Evolutionary conservation across 345 rosid genomes (phyloP).

Genomic region (Pistacia atlantica): DNA sequence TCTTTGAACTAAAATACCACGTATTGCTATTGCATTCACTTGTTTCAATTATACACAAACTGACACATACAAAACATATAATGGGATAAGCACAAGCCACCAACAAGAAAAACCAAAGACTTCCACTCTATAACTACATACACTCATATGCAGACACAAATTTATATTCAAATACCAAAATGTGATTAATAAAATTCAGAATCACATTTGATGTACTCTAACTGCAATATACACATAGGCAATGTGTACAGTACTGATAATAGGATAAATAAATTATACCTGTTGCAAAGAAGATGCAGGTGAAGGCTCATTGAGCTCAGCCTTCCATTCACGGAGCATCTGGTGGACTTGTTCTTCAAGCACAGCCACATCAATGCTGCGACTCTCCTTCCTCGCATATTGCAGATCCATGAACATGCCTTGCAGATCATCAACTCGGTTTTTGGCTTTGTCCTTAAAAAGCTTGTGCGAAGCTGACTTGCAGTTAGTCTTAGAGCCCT

Average conservation of each 20-base stretch:
- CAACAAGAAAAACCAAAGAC: not conserved
- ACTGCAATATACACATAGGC: not conserved
- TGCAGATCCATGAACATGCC: conserved; percentile 88
- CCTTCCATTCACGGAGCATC: conserved; percentile 99
- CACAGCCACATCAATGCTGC: conserved; percentile 62
- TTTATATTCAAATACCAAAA: not conserved
- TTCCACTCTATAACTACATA: not conserved
- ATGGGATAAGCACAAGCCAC: not conserved
- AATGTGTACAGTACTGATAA: conserved; percentile 8
- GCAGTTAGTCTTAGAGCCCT: conserved; percentile 81
- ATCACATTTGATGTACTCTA: not conserved
- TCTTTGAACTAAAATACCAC: not conserved
- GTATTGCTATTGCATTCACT: not conserved
- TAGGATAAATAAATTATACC: conserved; percentile 38
- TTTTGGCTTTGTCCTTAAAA: conserved; percentile 94
- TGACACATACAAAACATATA: not conserved
- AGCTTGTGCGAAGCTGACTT: conserved; percentile 93
- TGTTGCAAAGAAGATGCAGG: conserved; percentile 97
- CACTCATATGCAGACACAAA: not conserved
- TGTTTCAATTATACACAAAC: not conserved
- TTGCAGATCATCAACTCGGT: conserved; percentile 97
- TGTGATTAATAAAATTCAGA: not conserved
- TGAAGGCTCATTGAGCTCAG: conserved; percentile 98
- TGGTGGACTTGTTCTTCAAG: conserved; percentile 99
- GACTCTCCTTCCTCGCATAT: conserved; percentile 88